Evolutionary conservation across 805 yeast genomes (phyloP).

Genomic region (Saccharomyces mikatae): DNA sequence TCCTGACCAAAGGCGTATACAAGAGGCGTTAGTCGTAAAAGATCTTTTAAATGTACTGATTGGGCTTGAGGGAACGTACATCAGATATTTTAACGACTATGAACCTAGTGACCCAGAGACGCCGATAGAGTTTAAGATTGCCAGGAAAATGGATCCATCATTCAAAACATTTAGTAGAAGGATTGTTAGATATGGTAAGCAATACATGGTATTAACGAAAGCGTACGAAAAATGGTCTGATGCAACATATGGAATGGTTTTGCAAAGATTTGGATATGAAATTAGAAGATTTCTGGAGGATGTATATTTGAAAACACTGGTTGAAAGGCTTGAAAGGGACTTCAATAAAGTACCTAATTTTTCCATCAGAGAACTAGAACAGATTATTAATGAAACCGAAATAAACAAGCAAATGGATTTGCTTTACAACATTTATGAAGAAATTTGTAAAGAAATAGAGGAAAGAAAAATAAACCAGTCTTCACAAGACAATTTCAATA

Average conservation of each 20-base stretch:
- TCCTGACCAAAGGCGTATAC: slow-evolving; percentile 44
- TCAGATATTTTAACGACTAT: slow-evolving; percentile 57
- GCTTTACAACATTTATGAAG: slow-evolving; percentile 47
- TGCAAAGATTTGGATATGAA: slow-evolving; percentile 63
- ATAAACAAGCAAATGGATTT: slow-evolving; percentile 40
- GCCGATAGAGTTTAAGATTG: slow-evolving; percentile 61
- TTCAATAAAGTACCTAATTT: slow-evolving; percentile 43
- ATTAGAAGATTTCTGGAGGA: slow-evolving; percentile 40
- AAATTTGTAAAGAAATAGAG: slow-evolving; percentile 41
- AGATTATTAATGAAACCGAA: slow-evolving; percentile 34
- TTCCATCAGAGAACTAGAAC: slow-evolving; percentile 53
- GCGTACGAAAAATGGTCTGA: slow-evolving; percentile 55
- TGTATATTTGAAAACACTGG: slow-evolving; percentile 30
- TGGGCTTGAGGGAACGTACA: slow-evolving; percentile 72
- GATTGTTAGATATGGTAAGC: slow-evolving; percentile 54
- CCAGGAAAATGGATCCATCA: slow-evolving; percentile 64
- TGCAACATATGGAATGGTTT: slow-evolving; percentile 56
- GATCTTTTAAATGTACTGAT: slow-evolving; percentile 63
- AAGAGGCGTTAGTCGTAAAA: slow-evolving; percentile 63
- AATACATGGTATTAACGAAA: slow-evolving; percentile 47
- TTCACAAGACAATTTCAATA: slow-evolving; percentile 33
- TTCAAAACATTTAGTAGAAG: slow-evolving; percentile 61
- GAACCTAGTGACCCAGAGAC: slow-evolving; percentile 38
- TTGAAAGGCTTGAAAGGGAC: slow-evolving; percentile 43
- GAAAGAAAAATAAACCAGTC: slow-evolving; percentile 32